Evolutionary conservation across 2,329 filamentous ascomycete species (phyloP).

Genomic region (Fusarium sp.): DNA sequence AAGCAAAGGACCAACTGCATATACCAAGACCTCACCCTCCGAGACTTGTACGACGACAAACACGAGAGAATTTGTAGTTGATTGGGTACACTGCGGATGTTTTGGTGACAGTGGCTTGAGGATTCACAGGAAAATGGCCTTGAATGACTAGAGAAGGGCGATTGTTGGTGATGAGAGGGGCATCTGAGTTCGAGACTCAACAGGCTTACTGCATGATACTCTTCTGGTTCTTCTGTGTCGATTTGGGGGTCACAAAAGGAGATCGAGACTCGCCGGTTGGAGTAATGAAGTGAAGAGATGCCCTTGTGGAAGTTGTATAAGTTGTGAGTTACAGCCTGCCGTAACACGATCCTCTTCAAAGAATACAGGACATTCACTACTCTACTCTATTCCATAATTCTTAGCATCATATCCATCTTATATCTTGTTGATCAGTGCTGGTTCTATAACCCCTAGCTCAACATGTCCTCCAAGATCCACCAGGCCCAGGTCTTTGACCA

Average conservation of each 20-base stretch:
- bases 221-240: too few relatives aligned
- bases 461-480: conserved; percentile 8
- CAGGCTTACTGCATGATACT: not conserved
- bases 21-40: not conserved
- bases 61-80: not conserved
- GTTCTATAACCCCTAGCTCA: not conserved
- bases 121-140: conserved; percentile 6
- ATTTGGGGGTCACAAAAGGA: not conserved
- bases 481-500: conserved; percentile 2
- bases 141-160: not conserved
- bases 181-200: not conserved
- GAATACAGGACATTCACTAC: not conserved
- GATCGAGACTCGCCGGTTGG: not conserved
- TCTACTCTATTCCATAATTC: not conserved
- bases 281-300: not conserved
- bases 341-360: not conserved
- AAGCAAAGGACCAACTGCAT: conserved; percentile 9
- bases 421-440: not conserved
- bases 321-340: not conserved
- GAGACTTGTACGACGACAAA: not conserved
- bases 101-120: not conserved
- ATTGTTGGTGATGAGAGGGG: conserved; percentile 1
- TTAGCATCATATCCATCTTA: too few relatives aligned
- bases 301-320: conserved; percentile 16
- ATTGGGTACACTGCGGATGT: not conserved